Evolutionary conservation across 352 stramenopile genomes (phyloP).

Genomic region (Phytopythium chamaehyphon): DNA sequence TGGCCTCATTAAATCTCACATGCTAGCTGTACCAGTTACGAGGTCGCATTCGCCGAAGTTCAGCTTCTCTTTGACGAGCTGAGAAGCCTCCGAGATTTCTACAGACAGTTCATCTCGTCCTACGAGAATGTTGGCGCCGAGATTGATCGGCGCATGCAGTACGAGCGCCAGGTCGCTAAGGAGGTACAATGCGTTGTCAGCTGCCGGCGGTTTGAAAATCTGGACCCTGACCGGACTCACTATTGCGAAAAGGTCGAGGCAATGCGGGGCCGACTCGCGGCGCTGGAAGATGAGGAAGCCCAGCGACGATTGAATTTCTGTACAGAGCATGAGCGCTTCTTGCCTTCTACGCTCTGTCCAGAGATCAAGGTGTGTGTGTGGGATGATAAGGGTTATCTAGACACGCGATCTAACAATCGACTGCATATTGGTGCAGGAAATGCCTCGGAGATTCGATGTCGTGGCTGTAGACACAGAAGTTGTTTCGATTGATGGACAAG

Average conservation of each 20-base stretch:
- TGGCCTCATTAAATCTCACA: no score
- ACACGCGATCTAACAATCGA: background rate
- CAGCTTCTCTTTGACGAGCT: slow-evolving; percentile 79
- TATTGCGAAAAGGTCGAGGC: slow-evolving; percentile 48
- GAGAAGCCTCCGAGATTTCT: slow-evolving; percentile 74
- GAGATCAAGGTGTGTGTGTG: slow-evolving; percentile 48
- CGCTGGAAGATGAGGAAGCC: slow-evolving; percentile 45
- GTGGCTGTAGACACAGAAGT: slow-evolving; percentile 15
- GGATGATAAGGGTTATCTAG: no score
- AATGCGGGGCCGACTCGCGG: slow-evolving; percentile 41
- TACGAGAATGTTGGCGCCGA: slow-evolving; percentile 58
- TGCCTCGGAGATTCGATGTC: slow-evolving; percentile 48
- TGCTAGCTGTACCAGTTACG: slow-evolving; percentile 36
- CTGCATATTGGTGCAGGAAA: slow-evolving; percentile 23
- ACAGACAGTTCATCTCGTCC: slow-evolving; percentile 69
- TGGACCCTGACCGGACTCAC: no score
- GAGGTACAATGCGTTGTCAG: slow-evolving; percentile 23
- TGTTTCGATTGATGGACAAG: background rate
- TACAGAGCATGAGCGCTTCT: slow-evolving; percentile 57
- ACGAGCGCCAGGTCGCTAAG: slow-evolving; percentile 43
- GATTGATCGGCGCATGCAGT: slow-evolving; percentile 47
- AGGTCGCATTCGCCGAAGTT: slow-evolving; percentile 56
- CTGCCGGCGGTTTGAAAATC: no score
- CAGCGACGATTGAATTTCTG: slow-evolving; percentile 38
- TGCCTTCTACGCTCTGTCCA: slow-evolving; percentile 66